Conservation (phyloP, 1,284 basidiomycete genomes). For the Agaricales sp. region DNA sequence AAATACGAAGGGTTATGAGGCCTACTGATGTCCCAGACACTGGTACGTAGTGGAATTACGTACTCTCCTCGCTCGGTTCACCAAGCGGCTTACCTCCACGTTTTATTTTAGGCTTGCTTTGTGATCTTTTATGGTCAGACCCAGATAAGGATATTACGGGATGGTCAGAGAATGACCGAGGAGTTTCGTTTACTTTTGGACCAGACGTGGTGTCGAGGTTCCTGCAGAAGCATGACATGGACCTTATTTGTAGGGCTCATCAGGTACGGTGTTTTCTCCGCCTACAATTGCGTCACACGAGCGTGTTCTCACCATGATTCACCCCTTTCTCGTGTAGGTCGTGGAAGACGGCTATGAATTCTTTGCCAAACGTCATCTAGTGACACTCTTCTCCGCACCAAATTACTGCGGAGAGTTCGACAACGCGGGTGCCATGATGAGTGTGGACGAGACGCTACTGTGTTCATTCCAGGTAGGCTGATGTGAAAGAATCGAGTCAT, state of each 20-base stretch:
- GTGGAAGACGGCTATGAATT: slow-evolving; percentile 99
- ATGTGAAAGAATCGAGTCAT: slow-evolving; percentile 1
- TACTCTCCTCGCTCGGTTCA: slow-evolving; percentile 8
- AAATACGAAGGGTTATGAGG: slow-evolving; percentile 98
- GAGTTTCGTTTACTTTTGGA: slow-evolving; percentile 97
- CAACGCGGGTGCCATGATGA: slow-evolving; percentile 99
- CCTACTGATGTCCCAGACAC: slow-evolving; percentile 99
- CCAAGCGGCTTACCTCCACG: too few relatives aligned
- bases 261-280: slow-evolving; percentile 48
- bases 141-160: slow-evolving; percentile 99
- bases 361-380: slow-evolving; percentile 95
- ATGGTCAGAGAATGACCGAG: slow-evolving; percentile 99
- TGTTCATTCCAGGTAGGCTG: slow-evolving; percentile 94
- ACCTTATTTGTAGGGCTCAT: slow-evolving; percentile 96
- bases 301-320: slow-evolving; percentile 8
- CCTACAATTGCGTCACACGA: slow-evolving; percentile 1
- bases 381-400: slow-evolving; percentile 95
- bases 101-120: slow-evolving; percentile 63
- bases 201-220: slow-evolving; percentile 97
- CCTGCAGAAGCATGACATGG: slow-evolving; percentile 99
- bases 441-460: slow-evolving; percentile 93
- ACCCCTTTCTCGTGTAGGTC: slow-evolving; percentile 42
- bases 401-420: slow-evolving; percentile 99
- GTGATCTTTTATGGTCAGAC: slow-evolving; percentile 98
- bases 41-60: slow-evolving; percentile 39